Evolutionary conservation across 2,329 filamentous ascomycete species (phyloP).

Genomic region (Amylocarpus encephaloides): DNA sequence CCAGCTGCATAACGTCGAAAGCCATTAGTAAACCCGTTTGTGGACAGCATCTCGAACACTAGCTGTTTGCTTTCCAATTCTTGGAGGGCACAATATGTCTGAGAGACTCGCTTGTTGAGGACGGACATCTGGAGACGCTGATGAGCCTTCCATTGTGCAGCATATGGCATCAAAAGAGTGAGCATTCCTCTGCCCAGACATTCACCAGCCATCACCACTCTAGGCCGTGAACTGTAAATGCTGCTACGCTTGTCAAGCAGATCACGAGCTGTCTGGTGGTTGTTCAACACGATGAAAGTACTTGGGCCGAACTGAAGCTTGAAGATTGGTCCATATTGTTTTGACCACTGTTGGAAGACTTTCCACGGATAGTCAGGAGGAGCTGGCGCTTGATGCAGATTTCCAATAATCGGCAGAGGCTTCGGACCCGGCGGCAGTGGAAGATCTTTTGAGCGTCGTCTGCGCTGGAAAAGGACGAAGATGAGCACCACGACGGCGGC

Average conservation of each 20-base stretch:
- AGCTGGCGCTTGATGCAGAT: conserved; percentile 5
- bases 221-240: conserved; percentile 10
- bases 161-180: conserved; percentile 7
- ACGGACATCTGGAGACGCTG: conserved; percentile 8
- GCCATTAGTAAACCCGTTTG: conserved; percentile 6
- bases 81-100: conserved; percentile 9
- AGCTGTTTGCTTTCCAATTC: conserved; percentile 9
- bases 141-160: conserved; percentile 6
- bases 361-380: conserved; percentile 4
- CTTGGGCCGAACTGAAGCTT: conserved; percentile 5
- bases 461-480: neutral
- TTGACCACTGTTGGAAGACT: conserved; percentile 7
- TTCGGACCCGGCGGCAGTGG: conserved; percentile 6
- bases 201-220: conserved; percentile 5
- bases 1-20: conserved; percentile 8
- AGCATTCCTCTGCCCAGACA: conserved; percentile 9
- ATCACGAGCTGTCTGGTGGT: conserved; percentile 9
- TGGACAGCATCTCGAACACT: conserved; percentile 5
- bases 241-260: conserved; percentile 7
- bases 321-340: conserved; percentile 10
- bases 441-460: neutral
- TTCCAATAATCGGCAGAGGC: conserved; percentile 5
- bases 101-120: conserved; percentile 3
- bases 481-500: neutral
- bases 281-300: conserved; percentile 9